Base-by-base conservation (phyloP, 257 asterid genomes). In the Nyctanthes arbortristis region DNA sequence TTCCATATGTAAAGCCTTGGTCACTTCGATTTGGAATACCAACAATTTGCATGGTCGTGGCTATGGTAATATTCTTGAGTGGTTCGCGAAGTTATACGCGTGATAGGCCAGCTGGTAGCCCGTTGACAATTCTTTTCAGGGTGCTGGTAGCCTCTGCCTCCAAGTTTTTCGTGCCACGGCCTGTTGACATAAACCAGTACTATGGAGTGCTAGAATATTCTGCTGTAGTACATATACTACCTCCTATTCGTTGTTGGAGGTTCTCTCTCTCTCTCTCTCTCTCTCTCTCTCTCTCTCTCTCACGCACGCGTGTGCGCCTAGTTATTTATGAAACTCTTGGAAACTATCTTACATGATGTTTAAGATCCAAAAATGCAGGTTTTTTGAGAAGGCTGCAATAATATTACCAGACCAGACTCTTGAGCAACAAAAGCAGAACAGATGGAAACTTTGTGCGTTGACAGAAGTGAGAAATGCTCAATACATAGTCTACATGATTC, bases 351-450 rank as follows among this genome's bases (percentile, higher is more conserved):
- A 3, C 10, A 31, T 6, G 25, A 62, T 14, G 13, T 61, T n/a
- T n/a, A n/a, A n/a, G n/a, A n/a, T 31, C 7, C 18, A 18, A 16
- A 52, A 33, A 16, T 43, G 40, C 66, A 72, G 75, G 65, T 68
- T 71, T 69, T 35, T 73, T 18, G 71, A 73, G 72, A 77, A 65
- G 71, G 82, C 75, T 55, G 78, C 82, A 18, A 58, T 77, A 56
- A 65, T 73, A 29, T 43, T 77, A 37, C 82, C 75, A 12, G 28
- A 77, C 36, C 62, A 24, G 34, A 7, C 69, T 3, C 12, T 68
- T 22, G 82, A 77, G 65, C 65, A 57, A 56, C 75, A 72, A 68
- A 12, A 28, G 29, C 54, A 57, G 7, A 72, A 68, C 25, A 40
- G 63, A 62, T 77, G 78, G 75, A 77, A 54, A 40, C 78, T 77